Base-by-base conservation (phyloP, 768 basidiomycete genomes). In the Lentinula lateritia region DNA sequence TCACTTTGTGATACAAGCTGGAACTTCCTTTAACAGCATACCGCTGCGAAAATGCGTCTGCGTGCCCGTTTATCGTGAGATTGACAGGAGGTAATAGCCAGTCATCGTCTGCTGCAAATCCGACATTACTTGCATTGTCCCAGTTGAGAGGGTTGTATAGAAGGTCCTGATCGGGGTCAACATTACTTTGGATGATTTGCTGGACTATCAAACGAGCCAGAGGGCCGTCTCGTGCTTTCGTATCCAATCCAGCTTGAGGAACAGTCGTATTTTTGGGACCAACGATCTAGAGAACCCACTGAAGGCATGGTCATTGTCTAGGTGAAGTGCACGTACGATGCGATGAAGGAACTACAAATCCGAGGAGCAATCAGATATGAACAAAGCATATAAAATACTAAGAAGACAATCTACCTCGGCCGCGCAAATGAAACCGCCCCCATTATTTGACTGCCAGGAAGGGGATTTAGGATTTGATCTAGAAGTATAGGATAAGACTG, bases 361-460 rank as follows among this genome's bases (percentile, higher is more conserved):
- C 23, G 20, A 50, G 3, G 10, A 43, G 39, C 12, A 6, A 3
- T 55, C 35, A 55, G 28, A 36, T 6, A 28, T 28, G 34, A 34
- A 28, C 36, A 13, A 18, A 35, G 35, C 16, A 16, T 0, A 1
- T 10, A 20, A 8, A 9, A 28, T 4, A 43, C 42, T 34, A 50
- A 36, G 13, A 45, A 18, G 18, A 36, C 42, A 35, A 16, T 46
- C 43, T 66, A 84, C 83, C 70, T 84, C 81, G 10, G 84, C 83
- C 45, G 83, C 75, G 68, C 85, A 86, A 61, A 86, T 83, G 71
- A 79, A 86, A 13, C 83, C 80, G 63, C 81, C 80, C 52, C 80
- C 81, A 58, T 81, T 83, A 63, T 82, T 81, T 1, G 76, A 75
- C 80, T 82, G 60, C 39, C 60, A 20, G 46, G 42, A 38, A 35